Evolutionary conservation across 2,329 filamentous ascomycete genomes (phyloP), one percentile per base, ranked within the genome.

Genomic region (Cladosporium sp.): DNA sequence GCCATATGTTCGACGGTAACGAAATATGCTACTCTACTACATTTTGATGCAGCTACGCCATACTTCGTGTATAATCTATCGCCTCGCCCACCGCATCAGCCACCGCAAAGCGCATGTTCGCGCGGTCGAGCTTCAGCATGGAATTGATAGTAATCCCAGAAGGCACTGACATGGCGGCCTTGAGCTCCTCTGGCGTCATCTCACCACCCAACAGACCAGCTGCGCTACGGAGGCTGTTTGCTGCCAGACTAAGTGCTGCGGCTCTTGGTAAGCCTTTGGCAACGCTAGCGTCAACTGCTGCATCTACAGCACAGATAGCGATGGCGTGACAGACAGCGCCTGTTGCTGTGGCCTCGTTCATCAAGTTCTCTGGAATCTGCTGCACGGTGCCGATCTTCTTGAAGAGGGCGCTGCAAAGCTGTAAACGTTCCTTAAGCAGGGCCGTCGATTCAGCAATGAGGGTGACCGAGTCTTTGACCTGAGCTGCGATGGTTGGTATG

Each of bases 321-420:
- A 68, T 58, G 32, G 66, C 66, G 49, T 68, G 64, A 19, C 65
- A 62, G 9, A 62, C 65, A n/a, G 66, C 64, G 8, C 62, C 60
- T 4, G 63, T 59, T 3, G 65, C 65, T 32, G 65, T 67, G 2
- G 65, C 64, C 15, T 62, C 57, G 42, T 64, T 58, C 62, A 68
- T 67, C 4, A 66, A 57, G 3, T 37, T 34, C 44, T 68, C 65
- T 3, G 65, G 58, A 17, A 68, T 47, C 3, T 56, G 58, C 22
- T 65, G 58, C 2, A 60, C 47, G 5, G 56, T 47, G 6, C 64
- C 64, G 32, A 65, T 61, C 13, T 54, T 57, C 2, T 44, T 34
- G 50, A 64, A 60, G 2, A 54, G n/a, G 9, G n/a, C 13, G 2
- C 13, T 36, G 13, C 51, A 54, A 3, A 54, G 37, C 13, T 45